Base-by-base conservation (phyloP, 1,284 basidiomycete genomes). In the Golubevia sp. region DNA sequence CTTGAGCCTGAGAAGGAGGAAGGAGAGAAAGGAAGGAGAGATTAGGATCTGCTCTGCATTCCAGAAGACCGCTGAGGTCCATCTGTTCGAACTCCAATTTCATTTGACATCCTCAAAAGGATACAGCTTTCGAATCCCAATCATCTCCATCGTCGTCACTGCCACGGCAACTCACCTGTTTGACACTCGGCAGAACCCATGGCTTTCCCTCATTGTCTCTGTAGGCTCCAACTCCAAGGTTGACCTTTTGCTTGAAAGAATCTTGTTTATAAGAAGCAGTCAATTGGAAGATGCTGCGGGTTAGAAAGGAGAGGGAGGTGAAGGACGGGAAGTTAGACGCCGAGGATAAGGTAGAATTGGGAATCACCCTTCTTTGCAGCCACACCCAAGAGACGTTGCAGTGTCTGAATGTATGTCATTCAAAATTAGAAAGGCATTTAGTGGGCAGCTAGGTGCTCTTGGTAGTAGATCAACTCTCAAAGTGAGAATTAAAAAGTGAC, bases 261-360 rank as follows among this genome's bases (percentile, higher is more conserved):
- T 98, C 94, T 34, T 90, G 89, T 82, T 96, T 93, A 88, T 90
- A 96, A 0, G 91, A 89, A 1, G 91, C 90, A 0, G 92, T 93
- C 67, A 97, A 88, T 86, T 94, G 91, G 88, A 97, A 96, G 84
- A 97, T 97, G 59, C 34, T 27, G 67, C 63, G 20, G 63, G 55
- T 25, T 56, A 27, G 34, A n/a, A 25, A 20, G 21, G 13, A 8
- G 13, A 34, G 49, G 34, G 2, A 38, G n/a, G n/a, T n/a, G n/a
- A n/a, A n/a, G n/a, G n/a, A n/a, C n/a, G n/a, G n/a, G n/a, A n/a
- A n/a, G n/a, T n/a, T n/a, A n/a, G n/a, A n/a, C n/a, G n/a, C n/a
- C n/a, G n/a, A n/a, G n/a, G n/a, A n/a, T n/a, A n/a, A n/a, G n/a
- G n/a, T n/a, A n/a, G n/a, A n/a, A n/a, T n/a, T n/a, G n/a, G n/a